Evolutionary conservation across 2,329 filamentous ascomycete species (phyloP).

Genomic region (Mycosphaerella arachidis): DNA sequence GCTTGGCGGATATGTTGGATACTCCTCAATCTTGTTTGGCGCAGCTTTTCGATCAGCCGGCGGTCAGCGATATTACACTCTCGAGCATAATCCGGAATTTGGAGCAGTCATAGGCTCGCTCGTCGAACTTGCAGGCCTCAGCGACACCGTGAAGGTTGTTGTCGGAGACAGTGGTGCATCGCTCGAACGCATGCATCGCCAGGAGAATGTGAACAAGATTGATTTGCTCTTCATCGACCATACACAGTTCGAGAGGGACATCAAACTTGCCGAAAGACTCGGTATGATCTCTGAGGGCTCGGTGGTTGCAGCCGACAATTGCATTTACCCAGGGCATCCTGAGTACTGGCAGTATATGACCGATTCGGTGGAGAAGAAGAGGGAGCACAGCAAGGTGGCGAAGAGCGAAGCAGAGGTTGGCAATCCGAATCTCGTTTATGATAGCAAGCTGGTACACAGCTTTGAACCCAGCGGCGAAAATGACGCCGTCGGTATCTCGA

Average conservation of each 20-base stretch:
- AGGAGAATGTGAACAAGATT: conserved; percentile 53
- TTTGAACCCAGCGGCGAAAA: conserved; percentile 65
- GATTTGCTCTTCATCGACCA: conserved; percentile 76
- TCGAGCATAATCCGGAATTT: conserved; percentile 70
- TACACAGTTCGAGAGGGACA: conserved; percentile 65
- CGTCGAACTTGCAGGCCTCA: conserved; percentile 67
- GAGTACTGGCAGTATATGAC: conserved; percentile 66
- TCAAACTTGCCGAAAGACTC: conserved; percentile 71
- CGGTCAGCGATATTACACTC: conserved; percentile 62
- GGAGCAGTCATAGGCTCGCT: conserved; percentile 63
- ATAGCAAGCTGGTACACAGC: conserved; percentile 59
- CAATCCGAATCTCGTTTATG: conserved; percentile 50
- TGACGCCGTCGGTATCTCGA: conserved; percentile 65
- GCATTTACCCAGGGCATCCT: conserved; percentile 66
- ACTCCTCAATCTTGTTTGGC: conserved; percentile 72
- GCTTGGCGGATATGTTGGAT: conserved; percentile 74
- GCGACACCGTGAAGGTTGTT: conserved; percentile 63
- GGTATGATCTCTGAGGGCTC: conserved; percentile 59
- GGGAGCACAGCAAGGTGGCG: conserved; percentile 27
- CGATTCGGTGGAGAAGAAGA: conserved; percentile 59
- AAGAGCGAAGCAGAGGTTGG: background rate
- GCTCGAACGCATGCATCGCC: conserved; percentile 54
- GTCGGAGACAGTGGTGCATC: conserved; percentile 65
- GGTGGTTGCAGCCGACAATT: conserved; percentile 65
- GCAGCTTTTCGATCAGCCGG: conserved; percentile 59